Conservation (phyloP, 768 basidiomycete species). For the Lyophyllum decastes region DNA sequence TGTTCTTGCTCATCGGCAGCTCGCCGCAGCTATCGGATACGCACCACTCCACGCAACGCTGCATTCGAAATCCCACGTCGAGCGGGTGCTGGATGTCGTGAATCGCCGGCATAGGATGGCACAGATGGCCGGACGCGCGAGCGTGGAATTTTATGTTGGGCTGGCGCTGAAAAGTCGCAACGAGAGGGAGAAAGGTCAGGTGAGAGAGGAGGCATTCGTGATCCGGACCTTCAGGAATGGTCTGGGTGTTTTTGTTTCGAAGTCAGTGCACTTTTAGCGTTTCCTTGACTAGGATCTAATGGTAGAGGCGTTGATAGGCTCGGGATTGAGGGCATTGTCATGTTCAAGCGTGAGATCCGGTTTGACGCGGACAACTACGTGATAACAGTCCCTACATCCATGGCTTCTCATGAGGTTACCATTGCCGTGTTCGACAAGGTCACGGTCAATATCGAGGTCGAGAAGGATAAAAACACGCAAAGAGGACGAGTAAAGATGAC, state of each 20-base stretch:
- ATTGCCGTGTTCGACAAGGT: conserved; percentile 96
- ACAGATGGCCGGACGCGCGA: conserved; percentile 95
- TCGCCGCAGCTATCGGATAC: conserved; percentile 87
- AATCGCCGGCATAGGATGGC: conserved; percentile 95
- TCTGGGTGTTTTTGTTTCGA: conserved; percentile 92
- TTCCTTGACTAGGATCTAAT: not conserved
- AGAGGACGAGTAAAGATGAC: conserved; percentile 88
- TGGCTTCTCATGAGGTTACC: conserved; percentile 40
- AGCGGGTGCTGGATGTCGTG: conserved; percentile 81
- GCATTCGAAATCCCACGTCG: conserved; percentile 87
- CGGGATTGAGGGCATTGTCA: conserved; percentile 92
- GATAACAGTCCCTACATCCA: conserved; percentile 61
- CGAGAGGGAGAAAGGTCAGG: conserved; percentile 43
- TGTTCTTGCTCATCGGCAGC: conserved; percentile 91
- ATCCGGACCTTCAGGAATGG: conserved; percentile 95
- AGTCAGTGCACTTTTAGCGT: conserved; percentile 53
- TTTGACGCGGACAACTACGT: conserved; percentile 93
- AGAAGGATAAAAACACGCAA: conserved; percentile 94
- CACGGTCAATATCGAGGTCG: conserved; percentile 84
- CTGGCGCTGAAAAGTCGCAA: conserved; percentile 79
- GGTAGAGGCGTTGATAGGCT: conserved; percentile 49
- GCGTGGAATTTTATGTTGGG: conserved; percentile 97
- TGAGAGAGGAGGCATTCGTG: conserved; percentile 86
- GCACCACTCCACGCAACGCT: conserved; percentile 82
- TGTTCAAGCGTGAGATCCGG: conserved; percentile 86